Conservation (phyloP, 805 yeast genomes). For the Wickerhamomyces strasburgensis region DNA sequence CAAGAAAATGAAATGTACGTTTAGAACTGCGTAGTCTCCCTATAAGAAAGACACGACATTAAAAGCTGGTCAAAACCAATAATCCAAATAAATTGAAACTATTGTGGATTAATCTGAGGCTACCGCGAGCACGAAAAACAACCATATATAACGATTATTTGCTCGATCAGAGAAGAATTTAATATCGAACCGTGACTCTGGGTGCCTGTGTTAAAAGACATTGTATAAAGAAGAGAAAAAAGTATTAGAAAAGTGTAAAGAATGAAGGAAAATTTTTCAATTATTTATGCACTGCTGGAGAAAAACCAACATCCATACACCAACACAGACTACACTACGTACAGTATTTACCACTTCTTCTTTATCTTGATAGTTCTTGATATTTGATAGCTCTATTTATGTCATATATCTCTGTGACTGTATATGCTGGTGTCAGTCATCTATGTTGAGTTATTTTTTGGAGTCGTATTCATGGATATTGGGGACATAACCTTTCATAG, state of each 20-base stretch:
- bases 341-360: no score
- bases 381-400: no score
- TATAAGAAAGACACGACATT: slow-evolving; percentile 34
- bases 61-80: slow-evolving; percentile 48
- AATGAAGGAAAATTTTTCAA: neutral
- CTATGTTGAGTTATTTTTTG: slow-evolving; percentile 27
- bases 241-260: neutral
- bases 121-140: slow-evolving; percentile 84
- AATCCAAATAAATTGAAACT: neutral
- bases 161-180: slow-evolving; percentile 29
- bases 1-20: slow-evolving; percentile 42
- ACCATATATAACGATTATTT: slow-evolving; percentile 12
- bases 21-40: slow-evolving; percentile 69
- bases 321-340: no score
- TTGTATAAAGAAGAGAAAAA: slow-evolving; percentile 17
- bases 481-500: slow-evolving; percentile 48
- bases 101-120: slow-evolving; percentile 57
- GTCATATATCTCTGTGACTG: no score
- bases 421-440: no score
- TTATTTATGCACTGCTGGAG: no score
- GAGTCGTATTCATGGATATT: slow-evolving; percentile 56
- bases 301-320: slow-evolving; percentile 10
- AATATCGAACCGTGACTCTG: slow-evolving; percentile 48
- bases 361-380: no score
- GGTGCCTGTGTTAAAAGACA: slow-evolving; percentile 58